Conservation (phyloP, 108 stramenopile genomes). For the Pseudonitzschia pungens region DNA sequence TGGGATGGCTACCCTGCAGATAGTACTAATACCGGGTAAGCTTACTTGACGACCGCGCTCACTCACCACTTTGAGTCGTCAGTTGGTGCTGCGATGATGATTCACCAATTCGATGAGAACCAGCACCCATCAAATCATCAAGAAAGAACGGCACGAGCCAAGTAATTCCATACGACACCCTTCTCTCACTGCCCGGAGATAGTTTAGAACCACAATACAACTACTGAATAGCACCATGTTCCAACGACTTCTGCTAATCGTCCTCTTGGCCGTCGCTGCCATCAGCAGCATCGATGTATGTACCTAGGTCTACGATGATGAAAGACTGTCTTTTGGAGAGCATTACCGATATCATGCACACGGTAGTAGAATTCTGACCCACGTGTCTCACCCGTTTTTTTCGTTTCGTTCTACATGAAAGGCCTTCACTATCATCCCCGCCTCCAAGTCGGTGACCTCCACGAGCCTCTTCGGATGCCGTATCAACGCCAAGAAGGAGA, state of each 20-base stretch:
- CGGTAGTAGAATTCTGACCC: background rate
- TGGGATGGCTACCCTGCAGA: too few relatives aligned
- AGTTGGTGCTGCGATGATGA: background rate
- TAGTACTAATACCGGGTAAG: too few relatives aligned
- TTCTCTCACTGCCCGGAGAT: background rate
- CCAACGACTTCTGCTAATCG: conserved; percentile 31
- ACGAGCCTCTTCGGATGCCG: conserved; percentile 74
- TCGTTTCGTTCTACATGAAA: background rate
- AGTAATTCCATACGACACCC: too few relatives aligned
- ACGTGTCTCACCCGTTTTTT: background rate
- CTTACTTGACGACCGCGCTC: background rate
- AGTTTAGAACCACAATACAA: background rate
- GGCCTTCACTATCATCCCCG: conserved; percentile 42
- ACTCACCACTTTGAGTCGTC: background rate
- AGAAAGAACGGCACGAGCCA: background rate
- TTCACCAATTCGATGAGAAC: background rate
- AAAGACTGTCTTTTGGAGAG: background rate
- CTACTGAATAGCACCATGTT: conserved; percentile 19
- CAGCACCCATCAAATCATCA: background rate
- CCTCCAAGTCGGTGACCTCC: conserved; percentile 9
- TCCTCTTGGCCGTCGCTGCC: conserved; percentile 33
- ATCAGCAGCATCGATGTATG: conserved; percentile 37
- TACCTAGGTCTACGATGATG: background rate
- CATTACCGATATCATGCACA: background rate
- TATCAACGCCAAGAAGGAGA: conserved; percentile 86